phyloP scores from a whole-genome alignment of 345 rosid species.

The Leavenworthia alabamica region DNA sequence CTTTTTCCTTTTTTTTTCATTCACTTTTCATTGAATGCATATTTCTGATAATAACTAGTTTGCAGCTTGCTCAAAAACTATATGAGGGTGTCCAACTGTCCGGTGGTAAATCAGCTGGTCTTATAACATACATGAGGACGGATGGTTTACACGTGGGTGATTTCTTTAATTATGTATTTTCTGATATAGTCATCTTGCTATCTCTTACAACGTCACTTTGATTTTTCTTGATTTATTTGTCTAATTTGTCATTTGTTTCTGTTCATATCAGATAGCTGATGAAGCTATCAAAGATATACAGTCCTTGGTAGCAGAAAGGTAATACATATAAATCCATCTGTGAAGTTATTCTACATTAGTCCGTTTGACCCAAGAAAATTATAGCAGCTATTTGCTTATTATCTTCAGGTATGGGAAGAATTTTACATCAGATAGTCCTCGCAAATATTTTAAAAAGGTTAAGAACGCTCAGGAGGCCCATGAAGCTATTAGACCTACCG shows the following conservation, averaged over 20 bases:
- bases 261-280: slow-evolving; percentile 59
- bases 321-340: slow-evolving; percentile 12
- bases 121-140: slow-evolving; percentile 92
- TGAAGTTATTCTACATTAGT: slow-evolving; percentile 5
- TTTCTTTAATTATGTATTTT: slow-evolving; percentile 20
- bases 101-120: slow-evolving; percentile 67
- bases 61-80: slow-evolving; percentile 94
- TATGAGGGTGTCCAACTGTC: slow-evolving; percentile 84
- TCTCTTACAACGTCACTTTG: background rate
- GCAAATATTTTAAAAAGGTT: slow-evolving; percentile 84
- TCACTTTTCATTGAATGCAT: slow-evolving; percentile 1
- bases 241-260: slow-evolving; percentile 16
- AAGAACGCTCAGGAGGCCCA: slow-evolving; percentile 99
- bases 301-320: slow-evolving; percentile 70
- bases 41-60: slow-evolving; percentile 18
- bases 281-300: slow-evolving; percentile 78
- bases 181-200: slow-evolving; percentile 7
- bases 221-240: slow-evolving; percentile 3
- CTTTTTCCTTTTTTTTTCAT: background rate
- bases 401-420: slow-evolving; percentile 64
- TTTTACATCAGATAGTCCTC: slow-evolving; percentile 50
- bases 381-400: slow-evolving; percentile 3
- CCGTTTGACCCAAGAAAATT: slow-evolving; percentile 5
- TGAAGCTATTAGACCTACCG: slow-evolving; percentile 98
- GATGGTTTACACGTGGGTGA: slow-evolving; percentile 91